Evolutionary conservation across 306 rosid genomes (phyloP).

Genomic region (Canavalia gladiata): DNA sequence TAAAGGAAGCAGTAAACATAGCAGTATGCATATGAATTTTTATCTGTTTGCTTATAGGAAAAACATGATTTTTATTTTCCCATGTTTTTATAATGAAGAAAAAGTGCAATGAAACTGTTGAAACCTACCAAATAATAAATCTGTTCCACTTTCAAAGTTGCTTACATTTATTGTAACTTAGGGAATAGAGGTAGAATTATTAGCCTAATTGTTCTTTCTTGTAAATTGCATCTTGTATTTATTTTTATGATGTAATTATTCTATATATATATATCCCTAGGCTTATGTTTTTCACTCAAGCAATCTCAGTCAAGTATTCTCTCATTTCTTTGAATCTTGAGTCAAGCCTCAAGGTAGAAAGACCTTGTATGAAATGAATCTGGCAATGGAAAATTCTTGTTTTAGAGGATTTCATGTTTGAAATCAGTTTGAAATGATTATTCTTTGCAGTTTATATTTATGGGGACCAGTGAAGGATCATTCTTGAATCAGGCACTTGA

Average conservation of each 20-base stretch:
- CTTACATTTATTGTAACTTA: no score
- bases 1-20: conserved; percentile 6
- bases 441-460: conserved; percentile 70
- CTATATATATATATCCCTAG: no score
- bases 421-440: conserved; percentile 43
- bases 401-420: conserved; percentile 36
- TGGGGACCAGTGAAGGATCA: conserved; percentile 57
- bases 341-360: conserved; percentile 13
- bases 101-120: conserved; percentile 15
- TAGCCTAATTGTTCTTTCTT: no score
- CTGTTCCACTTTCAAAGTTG: no score
- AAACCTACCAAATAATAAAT: no score
- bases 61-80: conserved; percentile 3
- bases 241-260: no score
- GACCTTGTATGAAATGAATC: conserved; percentile 3
- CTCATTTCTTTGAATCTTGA: no score
- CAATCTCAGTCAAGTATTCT: no score
- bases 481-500: conserved; percentile 52
- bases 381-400: conserved; percentile 35
- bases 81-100: conserved; percentile 33
- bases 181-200: no score
- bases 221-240: no score
- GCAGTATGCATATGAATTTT: conserved; percentile 34
- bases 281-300: no score
- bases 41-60: conserved; percentile 5